Percentiles rank a stretch among this genome's conserved stretches.
These are phyloP conservation scores for Boechera stricta DNA, from an alignment of 345 rosid genomes.

Conservation along the genomic window DNA sequence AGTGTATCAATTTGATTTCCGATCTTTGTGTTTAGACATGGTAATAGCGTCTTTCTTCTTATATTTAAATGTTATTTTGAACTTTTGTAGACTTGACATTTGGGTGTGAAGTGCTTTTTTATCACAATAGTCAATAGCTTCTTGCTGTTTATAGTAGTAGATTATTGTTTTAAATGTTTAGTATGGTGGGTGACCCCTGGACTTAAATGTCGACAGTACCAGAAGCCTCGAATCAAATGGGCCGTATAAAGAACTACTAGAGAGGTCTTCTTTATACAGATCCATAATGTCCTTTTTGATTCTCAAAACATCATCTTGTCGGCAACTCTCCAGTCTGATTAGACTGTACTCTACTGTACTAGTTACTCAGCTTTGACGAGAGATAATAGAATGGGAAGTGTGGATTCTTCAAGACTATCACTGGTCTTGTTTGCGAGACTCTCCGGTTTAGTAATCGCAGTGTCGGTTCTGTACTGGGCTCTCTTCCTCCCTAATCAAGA, in stretches of 20 bases:
- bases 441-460: constrained; percentile 62
- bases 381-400: constrained; percentile 33
- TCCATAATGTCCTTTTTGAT: neutral
- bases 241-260: constrained; percentile 11
- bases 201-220: neutral
- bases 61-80: neutral
- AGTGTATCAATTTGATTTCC: constrained; percentile 33
- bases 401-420: constrained; percentile 30
- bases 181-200: neutral
- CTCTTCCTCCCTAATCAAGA: constrained; percentile 56
- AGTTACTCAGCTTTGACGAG: constrained; percentile 13
- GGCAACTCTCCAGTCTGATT: neutral
- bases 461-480: constrained; percentile 73
- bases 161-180: neutral
- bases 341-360: neutral
- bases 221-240: constrained; percentile 32
- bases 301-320: constrained; percentile 11
- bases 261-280: constrained; percentile 14
- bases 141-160: neutral
- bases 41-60: constrained; percentile 17
- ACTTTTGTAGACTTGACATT: neutral
- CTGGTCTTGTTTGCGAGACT: constrained; percentile 72
- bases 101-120: neutral
- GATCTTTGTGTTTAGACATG: constrained; percentile 20
- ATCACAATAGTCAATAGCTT: neutral